These are phyloP conservation scores for Pseudohyphozyma bogoriensis DNA, from an alignment of 768 basidiomycete species.

Conservation along the genomic window DNA sequence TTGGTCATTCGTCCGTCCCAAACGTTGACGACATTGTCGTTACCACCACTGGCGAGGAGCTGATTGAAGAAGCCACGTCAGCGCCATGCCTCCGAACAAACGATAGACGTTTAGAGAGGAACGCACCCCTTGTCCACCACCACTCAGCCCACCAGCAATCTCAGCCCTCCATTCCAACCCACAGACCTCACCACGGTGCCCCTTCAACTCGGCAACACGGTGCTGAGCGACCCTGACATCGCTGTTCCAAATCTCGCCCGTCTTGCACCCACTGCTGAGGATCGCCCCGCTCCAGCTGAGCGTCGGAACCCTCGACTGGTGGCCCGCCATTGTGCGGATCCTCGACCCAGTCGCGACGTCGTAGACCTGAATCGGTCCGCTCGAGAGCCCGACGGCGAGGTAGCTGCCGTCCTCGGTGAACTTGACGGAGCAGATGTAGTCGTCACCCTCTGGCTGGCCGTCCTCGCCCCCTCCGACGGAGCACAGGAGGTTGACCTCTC, in stretches of 20 bases:
- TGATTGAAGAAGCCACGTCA: no score
- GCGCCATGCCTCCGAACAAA: neutral
- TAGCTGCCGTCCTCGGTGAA: slow-evolving; percentile 48
- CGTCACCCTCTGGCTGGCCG: slow-evolving; percentile 20
- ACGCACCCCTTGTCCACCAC: slow-evolving; percentile 31
- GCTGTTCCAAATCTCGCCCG: slow-evolving; percentile 93
- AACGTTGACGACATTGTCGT: slow-evolving; percentile 95
- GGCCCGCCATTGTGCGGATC: slow-evolving; percentile 82
- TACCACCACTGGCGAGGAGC: slow-evolving; percentile 85
- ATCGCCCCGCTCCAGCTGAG: slow-evolving; percentile 76
- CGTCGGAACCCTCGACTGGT: slow-evolving; percentile 68
- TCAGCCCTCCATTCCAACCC: slow-evolving; percentile 81
- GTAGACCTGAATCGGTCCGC: slow-evolving; percentile 89
- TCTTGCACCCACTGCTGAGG: slow-evolving; percentile 75
- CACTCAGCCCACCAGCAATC: slow-evolving; percentile 44
- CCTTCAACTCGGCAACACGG: slow-evolving; percentile 78
- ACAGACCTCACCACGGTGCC: slow-evolving; percentile 87
- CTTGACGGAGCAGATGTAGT: slow-evolving; percentile 33
- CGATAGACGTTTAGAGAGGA: no score
- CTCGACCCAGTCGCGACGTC: slow-evolving; percentile 69
- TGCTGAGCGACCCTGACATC: slow-evolving; percentile 82
- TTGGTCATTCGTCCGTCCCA: slow-evolving; percentile 72
- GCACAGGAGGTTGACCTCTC: slow-evolving; percentile 55
- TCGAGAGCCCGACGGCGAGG: slow-evolving; percentile 68
- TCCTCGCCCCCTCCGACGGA: slow-evolving; percentile 45